phyloP scores from a whole-genome alignment of 495 filamentous ascomycete species.

The Xylaria palmicola region DNA sequence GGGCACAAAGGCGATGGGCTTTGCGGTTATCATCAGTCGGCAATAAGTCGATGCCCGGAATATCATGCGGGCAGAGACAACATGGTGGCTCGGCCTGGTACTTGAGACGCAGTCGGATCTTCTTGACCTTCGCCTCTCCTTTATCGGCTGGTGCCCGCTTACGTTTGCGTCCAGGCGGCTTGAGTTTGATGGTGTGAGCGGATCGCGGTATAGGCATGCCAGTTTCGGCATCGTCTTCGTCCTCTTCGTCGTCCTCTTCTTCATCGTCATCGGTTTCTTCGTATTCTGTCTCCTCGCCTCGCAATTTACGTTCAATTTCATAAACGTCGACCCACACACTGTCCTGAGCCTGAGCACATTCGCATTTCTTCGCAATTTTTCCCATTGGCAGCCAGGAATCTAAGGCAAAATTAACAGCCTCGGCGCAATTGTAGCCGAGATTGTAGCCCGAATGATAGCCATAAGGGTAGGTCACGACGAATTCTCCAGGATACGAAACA shows the following conservation, averaged over 20 bases:
- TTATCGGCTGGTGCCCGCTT: conserved; percentile 38
- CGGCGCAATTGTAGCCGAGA: conserved; percentile 96
- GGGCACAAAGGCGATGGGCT: conserved; percentile 85
- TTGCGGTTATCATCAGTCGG: conserved; percentile 84
- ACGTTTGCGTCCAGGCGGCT: conserved; percentile 60
- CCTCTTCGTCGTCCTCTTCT: conserved; percentile 68
- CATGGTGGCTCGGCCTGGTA: conserved; percentile 77
- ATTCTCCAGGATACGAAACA: conserved; percentile 96
- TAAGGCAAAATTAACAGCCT: conserved; percentile 97
- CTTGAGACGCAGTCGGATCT: conserved; percentile 68
- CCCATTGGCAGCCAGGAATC: conserved; percentile 93
- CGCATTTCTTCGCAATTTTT: conserved; percentile 94
- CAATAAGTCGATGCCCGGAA: conserved; percentile 78
- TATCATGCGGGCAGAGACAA: conserved; percentile 89
- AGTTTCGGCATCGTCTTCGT: conserved; percentile 47
- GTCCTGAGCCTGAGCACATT: conserved; percentile 82
- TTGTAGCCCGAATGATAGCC: conserved; percentile 99
- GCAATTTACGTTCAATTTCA: conserved; percentile 89
- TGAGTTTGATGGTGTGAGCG: conserved; percentile 42
- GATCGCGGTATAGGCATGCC: conserved; percentile 75
- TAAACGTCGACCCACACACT: conserved; percentile 97
- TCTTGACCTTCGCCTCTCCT: conserved; percentile 63
- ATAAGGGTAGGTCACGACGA: conserved; percentile 97
- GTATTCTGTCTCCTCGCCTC: conserved; percentile 89
- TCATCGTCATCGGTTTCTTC: conserved; percentile 78